Evolutionary conservation across 371 early-diverging fungal genomes (phyloP).

Genomic region (Mortierella sp.): DNA sequence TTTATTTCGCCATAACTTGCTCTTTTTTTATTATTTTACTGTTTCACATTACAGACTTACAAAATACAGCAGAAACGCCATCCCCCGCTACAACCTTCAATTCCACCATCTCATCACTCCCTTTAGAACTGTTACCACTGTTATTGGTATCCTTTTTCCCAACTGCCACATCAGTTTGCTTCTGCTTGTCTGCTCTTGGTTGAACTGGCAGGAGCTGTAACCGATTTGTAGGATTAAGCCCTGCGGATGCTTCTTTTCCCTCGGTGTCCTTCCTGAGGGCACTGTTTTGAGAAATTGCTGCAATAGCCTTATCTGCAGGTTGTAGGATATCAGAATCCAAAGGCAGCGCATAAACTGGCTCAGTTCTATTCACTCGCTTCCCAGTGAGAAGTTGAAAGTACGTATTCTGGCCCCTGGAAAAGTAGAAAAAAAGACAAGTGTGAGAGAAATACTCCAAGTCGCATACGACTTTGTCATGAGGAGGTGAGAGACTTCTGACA

Average conservation of each 20-base stretch:
- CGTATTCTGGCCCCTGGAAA: constrained; percentile 56
- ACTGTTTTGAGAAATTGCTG: constrained; percentile 31
- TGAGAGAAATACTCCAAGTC: too few relatives aligned
- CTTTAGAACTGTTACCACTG: too few relatives aligned
- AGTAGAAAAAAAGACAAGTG: not conserved
- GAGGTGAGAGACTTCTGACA: too few relatives aligned
- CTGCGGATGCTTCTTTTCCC: not conserved
- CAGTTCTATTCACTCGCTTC: constrained; percentile 52
- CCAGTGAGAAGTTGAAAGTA: constrained; percentile 55
- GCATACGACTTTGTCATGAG: too few relatives aligned
- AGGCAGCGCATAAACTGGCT: constrained; percentile 50
- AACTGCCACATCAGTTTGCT: not conserved
- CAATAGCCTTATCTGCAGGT: constrained; percentile 39
- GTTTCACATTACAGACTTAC: constrained; percentile 1
- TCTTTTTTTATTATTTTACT: not conserved
- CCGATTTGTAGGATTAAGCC: constrained; percentile 40
- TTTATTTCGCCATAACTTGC: too few relatives aligned
- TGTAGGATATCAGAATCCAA: constrained; percentile 41
- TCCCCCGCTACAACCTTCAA: constrained; percentile 54
- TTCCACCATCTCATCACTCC: constrained; percentile 27
- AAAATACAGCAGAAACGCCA: constrained; percentile 52
- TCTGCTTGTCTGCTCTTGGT: constrained; percentile 17
- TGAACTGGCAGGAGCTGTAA: constrained; percentile 52
- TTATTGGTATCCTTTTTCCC: too few relatives aligned
- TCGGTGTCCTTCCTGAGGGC: not conserved